Evolutionary conservation across 2,329 filamentous ascomycete genomes (phyloP).

Genomic region (Lanzia echinophila): DNA sequence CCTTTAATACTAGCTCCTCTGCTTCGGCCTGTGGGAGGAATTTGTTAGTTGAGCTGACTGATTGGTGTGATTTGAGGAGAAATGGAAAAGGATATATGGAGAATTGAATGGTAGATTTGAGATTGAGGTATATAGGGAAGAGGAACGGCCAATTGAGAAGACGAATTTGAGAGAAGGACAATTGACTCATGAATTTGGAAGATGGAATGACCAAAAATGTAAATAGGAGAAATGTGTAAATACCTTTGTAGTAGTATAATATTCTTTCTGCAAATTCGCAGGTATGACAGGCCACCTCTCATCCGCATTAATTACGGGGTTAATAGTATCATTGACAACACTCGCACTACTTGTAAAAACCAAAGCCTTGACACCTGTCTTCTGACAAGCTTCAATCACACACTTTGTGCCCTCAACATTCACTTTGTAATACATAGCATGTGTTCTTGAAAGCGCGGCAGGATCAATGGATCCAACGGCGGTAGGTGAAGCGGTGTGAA

Average conservation of each 20-base stretch:
- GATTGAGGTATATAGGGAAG: neutral
- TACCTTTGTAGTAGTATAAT: conserved; percentile 82
- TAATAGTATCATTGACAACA: conserved; percentile 74
- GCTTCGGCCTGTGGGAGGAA: conserved; percentile 54
- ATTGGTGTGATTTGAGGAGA: neutral
- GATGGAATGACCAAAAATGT: neutral
- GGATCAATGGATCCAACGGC: conserved; percentile 47
- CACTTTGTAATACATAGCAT: conserved; percentile 49
- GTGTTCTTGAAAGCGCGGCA: conserved; percentile 35
- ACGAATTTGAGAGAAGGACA: too few relatives aligned
- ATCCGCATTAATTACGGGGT: conserved; percentile 75
- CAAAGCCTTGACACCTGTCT: conserved; percentile 67
- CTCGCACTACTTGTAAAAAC: conserved; percentile 90
- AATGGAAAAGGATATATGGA: neutral
- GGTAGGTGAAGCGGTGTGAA: conserved; percentile 80
- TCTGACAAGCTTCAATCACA: conserved; percentile 66
- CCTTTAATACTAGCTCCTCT: conserved; percentile 71
- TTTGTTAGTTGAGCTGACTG: neutral
- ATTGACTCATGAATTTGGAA: too few relatives aligned
- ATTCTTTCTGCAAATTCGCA: conserved; percentile 64
- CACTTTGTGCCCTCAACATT: conserved; percentile 82
- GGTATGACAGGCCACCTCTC: conserved; percentile 74
- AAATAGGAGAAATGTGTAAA: neutral
- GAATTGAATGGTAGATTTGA: neutral
- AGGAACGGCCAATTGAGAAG: too few relatives aligned